phyloP scores from a whole-genome alignment of 2,329 filamentous ascomycete species.

The Fusarium hainanense region DNA sequence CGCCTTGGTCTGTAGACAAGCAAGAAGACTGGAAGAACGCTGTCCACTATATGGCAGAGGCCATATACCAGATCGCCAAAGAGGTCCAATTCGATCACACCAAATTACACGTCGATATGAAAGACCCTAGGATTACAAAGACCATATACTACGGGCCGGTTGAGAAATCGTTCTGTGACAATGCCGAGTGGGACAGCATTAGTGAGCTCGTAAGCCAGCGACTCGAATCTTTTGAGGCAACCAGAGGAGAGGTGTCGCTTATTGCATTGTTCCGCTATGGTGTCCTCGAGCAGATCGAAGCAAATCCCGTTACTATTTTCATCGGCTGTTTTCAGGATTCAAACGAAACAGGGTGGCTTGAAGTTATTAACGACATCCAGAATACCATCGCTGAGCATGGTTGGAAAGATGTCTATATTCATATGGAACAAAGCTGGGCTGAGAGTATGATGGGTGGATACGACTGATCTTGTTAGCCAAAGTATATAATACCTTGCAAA shows the following conservation, averaged over 20 bases:
- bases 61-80: fast-evolving
- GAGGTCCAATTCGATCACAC: fast-evolving
- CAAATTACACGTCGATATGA: background rate
- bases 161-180: background rate
- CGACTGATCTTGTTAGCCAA: no score
- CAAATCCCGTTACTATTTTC: background rate
- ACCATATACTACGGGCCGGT: fast-evolving
- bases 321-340: background rate
- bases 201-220: background rate
- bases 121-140: background rate
- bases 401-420: background rate
- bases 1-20: background rate
- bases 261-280: background rate
- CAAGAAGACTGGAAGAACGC: background rate
- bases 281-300: fast-evolving
- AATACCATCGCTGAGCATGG: background rate
- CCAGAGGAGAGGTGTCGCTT: background rate
- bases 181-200: background rate
- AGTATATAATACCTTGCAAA: no score
- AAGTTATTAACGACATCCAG: background rate
- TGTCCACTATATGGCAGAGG: fast-evolving
- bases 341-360: constrained; percentile 1
- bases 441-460: no score
- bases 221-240: fast-evolving
- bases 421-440: background rate